Conservation (phyloP, 2,329 filamentous ascomycete species). For the Alternaria burnsii region DNA sequence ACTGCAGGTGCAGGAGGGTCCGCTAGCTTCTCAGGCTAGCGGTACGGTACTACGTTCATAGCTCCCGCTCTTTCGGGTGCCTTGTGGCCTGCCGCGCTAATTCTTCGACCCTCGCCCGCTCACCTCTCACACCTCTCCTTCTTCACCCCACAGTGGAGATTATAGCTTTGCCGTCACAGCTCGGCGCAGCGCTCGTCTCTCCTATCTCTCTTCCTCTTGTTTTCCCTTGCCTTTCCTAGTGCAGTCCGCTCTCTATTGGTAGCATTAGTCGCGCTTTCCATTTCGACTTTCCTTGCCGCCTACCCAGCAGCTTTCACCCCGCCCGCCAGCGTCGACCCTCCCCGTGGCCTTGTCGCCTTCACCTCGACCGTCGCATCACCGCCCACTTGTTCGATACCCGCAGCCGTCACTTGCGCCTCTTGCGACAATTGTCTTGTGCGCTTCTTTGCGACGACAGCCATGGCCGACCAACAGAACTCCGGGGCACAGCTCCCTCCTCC, state of each 20-base stretch:
- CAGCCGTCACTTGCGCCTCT: conserved; percentile 15
- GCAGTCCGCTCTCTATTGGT: conserved; percentile 40
- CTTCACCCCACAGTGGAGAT: conserved; percentile 49
- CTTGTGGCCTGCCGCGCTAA: conserved; percentile 33
- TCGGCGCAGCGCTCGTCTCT: conserved; percentile 49
- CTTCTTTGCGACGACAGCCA: conserved; percentile 54
- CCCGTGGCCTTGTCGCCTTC: conserved; percentile 24
- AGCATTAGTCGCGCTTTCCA: conserved; percentile 37
- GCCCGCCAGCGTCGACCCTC: conserved; percentile 22
- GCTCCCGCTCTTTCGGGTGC: conserved; percentile 29
- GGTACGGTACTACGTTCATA: conserved; percentile 2
- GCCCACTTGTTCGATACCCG: conserved; percentile 8
- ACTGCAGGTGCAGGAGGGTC: neutral
- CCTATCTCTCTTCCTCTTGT: conserved; percentile 48
- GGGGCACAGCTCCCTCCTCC: conserved; percentile 73
- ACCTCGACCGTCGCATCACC: conserved; percentile 16
- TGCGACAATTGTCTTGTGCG: conserved; percentile 21
- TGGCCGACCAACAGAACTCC: conserved; percentile 79
- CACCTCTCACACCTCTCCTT: conserved; percentile 39
- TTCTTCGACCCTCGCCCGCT: conserved; percentile 32
- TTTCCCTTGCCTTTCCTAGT: conserved; percentile 50
- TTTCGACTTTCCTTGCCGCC: conserved; percentile 43
- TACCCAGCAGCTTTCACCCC: conserved; percentile 30
- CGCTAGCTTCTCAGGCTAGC: conserved; percentile 1
- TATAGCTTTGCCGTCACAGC: conserved; percentile 43